phyloP scores from a whole-genome alignment of 2,329 filamentous ascomycete genomes.

The Beauveria sp. region DNA sequence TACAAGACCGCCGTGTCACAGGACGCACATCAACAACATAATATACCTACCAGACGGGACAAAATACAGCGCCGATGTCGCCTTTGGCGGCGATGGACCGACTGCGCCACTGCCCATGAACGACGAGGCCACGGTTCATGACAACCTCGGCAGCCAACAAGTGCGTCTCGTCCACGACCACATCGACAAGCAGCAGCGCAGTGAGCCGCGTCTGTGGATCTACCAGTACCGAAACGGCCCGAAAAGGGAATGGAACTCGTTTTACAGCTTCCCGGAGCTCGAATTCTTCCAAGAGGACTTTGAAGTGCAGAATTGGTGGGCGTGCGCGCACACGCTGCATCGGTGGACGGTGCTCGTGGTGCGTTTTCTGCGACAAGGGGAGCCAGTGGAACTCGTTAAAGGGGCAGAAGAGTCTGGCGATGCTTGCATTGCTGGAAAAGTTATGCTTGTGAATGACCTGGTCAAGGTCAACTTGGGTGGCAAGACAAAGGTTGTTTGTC shows the following conservation, averaged over 20 bases:
- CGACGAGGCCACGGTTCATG: constrained; percentile 27
- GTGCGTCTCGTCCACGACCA: constrained; percentile 43
- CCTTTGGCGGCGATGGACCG: constrained; percentile 57
- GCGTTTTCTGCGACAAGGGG: constrained; percentile 3
- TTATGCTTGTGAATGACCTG: constrained; percentile 38
- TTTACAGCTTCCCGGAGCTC: constrained; percentile 60
- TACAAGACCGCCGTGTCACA: not conserved
- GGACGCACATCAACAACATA: constrained; percentile 53
- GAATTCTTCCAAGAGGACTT: constrained; percentile 41
- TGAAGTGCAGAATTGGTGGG: constrained; percentile 16
- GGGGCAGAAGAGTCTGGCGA: constrained; percentile 17
- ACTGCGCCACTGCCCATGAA: constrained; percentile 49
- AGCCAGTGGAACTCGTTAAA: not conserved
- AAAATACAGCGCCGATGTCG: constrained; percentile 56
- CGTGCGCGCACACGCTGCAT: constrained; percentile 9
- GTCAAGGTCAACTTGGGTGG: constrained; percentile 45
- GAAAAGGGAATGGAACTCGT: constrained; percentile 48
- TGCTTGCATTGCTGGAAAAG: constrained; percentile 38
- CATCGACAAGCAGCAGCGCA: constrained; percentile 34
- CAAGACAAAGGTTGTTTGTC: constrained; percentile 35
- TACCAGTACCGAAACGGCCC: constrained; percentile 49
- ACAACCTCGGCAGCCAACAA: constrained; percentile 47
- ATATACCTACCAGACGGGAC: constrained; percentile 43
- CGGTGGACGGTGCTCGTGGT: constrained; percentile 11
- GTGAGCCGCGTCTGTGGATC: constrained; percentile 48